Evolutionary conservation across 805 yeast species (phyloP), one percentile per base, ranked within the genome.

Genomic region (Teunomyces pallodes): DNA sequence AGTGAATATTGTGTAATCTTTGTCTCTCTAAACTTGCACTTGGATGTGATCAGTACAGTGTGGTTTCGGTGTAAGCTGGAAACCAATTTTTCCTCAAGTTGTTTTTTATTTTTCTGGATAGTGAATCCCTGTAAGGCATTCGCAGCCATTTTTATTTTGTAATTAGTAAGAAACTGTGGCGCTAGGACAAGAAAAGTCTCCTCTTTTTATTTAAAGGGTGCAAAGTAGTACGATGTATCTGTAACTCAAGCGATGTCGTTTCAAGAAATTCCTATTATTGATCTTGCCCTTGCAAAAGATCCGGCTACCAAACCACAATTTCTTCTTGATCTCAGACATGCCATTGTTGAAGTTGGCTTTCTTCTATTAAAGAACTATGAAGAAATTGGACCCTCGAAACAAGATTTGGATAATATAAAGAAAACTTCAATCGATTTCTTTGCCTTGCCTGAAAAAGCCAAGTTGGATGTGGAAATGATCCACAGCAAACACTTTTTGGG

Each of bases 401-500:
- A 61, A 33, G 69, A 73, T 36, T 65, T 75, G 29, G 62, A 59
- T 17, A 59, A 59, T 9, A 65, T 81, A 36, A 66, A 69, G 48
- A 55, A 55, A n/a, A 68, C 75, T 48, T 62, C 80, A 0, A 58
- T 66, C 9, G 60, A 66, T 5, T 73, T 79, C 48, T 82, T 82
- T 55, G 71, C 66, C 0, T 61, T 79, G 28, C 80, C 83, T 1
- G 64, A 65, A 20, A 68, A 70, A 14, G 74, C 72, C 53, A 80
- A 80, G 60, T 64, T 55, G 32, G 57, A 65, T 40, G 70, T 74
- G 48, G 84, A 76, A 40, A 81, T 78, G 87, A 75, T 69, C 42
- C 69, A 72, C 53, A 79, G 78, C 51, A 81, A 82, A 5, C 84
- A 82, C 54, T 82, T 83, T 54, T 71, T 76, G 56, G 87, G 84